phyloP scores from a whole-genome alignment of 2,329 filamentous ascomycete species.

The Esteya vermicola region DNA sequence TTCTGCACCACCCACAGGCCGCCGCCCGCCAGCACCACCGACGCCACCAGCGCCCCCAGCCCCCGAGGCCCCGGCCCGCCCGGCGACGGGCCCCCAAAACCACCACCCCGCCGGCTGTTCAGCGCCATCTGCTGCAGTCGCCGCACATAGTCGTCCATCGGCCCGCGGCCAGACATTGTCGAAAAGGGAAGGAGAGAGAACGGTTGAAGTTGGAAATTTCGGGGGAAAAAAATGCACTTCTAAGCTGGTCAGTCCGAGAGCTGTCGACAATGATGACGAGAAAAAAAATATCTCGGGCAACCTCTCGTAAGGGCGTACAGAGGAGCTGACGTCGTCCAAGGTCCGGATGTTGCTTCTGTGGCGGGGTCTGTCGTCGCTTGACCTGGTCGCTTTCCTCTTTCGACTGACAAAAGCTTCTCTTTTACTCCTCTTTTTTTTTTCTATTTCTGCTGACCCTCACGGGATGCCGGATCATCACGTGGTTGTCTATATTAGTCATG shows the following conservation, averaged over 20 bases:
- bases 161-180: slow-evolving; percentile 19
- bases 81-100: slow-evolving; percentile 28
- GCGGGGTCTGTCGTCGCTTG: background rate
- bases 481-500: background rate
- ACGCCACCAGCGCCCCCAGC: slow-evolving; percentile 24
- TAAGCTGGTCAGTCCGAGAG: too few species aligned
- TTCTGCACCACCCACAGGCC: slow-evolving; percentile 40
- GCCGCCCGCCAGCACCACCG: slow-evolving; percentile 29
- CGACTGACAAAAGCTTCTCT: background rate
- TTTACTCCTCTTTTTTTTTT: slow-evolving; percentile 3
- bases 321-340: too few species aligned
- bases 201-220: too few species aligned
- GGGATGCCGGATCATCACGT: slow-evolving; percentile 3
- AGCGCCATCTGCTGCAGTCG: slow-evolving; percentile 34
- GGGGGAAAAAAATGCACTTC: too few species aligned
- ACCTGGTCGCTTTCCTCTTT: background rate
- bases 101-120: slow-evolving; percentile 22
- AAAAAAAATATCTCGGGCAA: too few species aligned
- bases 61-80: slow-evolving; percentile 25
- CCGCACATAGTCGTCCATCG: slow-evolving; percentile 35
- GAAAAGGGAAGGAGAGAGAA: background rate
- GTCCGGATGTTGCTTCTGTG: too few species aligned
- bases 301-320: too few species aligned
- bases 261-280: too few species aligned
- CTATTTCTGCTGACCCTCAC: slow-evolving; percentile 5